Percentiles rank a stretch among this genome's conserved stretches.
These are phyloP conservation scores for Sideroxylon spinosum DNA, from an alignment of 179 eudicot genomes.

Conservation along the genomic window DNA sequence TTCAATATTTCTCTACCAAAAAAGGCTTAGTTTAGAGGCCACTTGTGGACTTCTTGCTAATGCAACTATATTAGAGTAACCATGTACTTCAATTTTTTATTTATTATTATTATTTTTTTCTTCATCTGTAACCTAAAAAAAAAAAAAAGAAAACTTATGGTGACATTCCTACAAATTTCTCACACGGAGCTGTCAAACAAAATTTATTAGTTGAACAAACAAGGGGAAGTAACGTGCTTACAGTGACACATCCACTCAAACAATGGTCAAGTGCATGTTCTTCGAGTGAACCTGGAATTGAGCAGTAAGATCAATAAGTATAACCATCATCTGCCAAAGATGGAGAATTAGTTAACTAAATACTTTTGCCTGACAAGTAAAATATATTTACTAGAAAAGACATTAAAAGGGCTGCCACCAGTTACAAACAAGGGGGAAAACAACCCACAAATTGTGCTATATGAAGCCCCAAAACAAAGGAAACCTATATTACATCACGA, in stretches of 20 bases:
- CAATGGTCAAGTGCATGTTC: slow-evolving; percentile 17
- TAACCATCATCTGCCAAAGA: neutral
- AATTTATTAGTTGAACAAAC: neutral
- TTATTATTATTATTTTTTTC: too few species aligned
- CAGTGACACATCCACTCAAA: slow-evolving; percentile 15
- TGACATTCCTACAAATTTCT: neutral
- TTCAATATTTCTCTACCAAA: neutral
- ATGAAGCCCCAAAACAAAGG: neutral
- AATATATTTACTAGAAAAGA: neutral
- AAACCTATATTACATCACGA: neutral
- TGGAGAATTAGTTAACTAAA: too few species aligned
- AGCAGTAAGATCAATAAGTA: neutral
- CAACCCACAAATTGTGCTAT: too few species aligned
- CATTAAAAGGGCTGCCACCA: neutral
- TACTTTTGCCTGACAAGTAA: neutral
- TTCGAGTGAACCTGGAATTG: slow-evolving; percentile 21
- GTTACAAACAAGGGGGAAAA: neutral
- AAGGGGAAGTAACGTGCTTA: slow-evolving; percentile 14
- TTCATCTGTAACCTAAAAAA: neutral
- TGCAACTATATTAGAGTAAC: neutral
- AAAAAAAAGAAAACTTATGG: neutral
- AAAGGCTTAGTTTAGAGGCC: neutral
- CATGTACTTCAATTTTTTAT: neutral
- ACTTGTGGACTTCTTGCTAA: neutral
- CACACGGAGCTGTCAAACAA: neutral